phyloP scores from a whole-genome alignment of 202 grass and related monocot species.

The Brachypodium distachyon region DNA sequence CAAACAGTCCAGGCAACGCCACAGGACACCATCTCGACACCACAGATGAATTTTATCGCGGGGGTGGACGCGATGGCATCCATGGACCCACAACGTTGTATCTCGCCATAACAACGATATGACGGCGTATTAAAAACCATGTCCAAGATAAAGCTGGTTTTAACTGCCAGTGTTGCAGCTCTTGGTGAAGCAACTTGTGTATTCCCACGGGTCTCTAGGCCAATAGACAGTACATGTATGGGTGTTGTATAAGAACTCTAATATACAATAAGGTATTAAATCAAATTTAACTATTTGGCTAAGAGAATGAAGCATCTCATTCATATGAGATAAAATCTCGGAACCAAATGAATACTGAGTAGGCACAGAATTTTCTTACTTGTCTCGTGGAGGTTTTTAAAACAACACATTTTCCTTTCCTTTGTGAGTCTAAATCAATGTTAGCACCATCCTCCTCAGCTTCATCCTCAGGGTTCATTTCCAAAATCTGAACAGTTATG shows the following conservation, averaged over 20 bases:
- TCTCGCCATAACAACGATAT: too few species aligned
- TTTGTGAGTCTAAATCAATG: conserved; percentile 84
- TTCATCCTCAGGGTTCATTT: conserved; percentile 98
- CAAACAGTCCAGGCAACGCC: too few species aligned
- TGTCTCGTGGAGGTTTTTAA: conserved; percentile 84
- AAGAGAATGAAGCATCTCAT: not conserved
- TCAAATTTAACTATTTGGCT: not conserved
- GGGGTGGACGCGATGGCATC: too few species aligned
- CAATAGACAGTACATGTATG: too few species aligned
- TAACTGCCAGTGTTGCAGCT: not conserved
- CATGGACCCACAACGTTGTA: too few species aligned
- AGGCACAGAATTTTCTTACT: conserved; percentile 20
- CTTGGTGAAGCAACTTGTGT: too few species aligned
- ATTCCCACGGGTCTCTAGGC: too few species aligned
- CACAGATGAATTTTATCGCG: too few species aligned
- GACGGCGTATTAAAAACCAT: too few species aligned
- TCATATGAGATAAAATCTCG: not conserved
- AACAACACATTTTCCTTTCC: conserved; percentile 94
- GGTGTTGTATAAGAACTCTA: too few species aligned
- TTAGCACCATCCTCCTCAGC: conserved; percentile 93
- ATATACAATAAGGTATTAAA: too few species aligned
- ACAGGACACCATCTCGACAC: too few species aligned
- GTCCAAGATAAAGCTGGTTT: not conserved
- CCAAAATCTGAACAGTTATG: conserved; percentile 57
- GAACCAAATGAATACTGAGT: not conserved